These are phyloP conservation scores for Monascus ruber DNA, from an alignment of 2,329 filamentous ascomycete genomes.

Conservation along the genomic window DNA sequence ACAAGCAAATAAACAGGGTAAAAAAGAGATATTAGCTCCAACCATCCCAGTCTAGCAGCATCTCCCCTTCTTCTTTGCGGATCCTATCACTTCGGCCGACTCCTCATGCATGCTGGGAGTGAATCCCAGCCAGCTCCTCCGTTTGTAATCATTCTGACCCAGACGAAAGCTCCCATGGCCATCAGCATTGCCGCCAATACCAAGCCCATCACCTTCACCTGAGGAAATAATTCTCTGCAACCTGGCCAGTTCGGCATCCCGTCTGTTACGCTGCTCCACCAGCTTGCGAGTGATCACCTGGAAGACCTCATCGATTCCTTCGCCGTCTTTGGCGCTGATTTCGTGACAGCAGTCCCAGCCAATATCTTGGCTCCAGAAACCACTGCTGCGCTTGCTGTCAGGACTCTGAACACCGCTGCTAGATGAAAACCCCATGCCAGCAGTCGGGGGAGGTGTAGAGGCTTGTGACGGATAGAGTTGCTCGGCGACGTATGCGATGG, in stretches of 20 bases:
- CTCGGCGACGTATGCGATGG: constrained; percentile 90
- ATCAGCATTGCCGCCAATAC: constrained; percentile 41
- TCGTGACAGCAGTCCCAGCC: constrained; percentile 98
- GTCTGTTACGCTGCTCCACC: constrained; percentile 55
- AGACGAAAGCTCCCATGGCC: constrained; percentile 49
- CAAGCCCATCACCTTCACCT: constrained; percentile 27
- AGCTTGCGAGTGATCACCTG: constrained; percentile 77
- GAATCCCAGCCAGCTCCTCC: constrained; percentile 56
- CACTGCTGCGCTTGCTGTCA: constrained; percentile 37
- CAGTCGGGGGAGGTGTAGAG: constrained; percentile 57
- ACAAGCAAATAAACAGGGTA: not conserved
- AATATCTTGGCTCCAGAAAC: constrained; percentile 73
- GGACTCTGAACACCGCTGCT: constrained; percentile 19
- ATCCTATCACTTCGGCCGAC: constrained; percentile 15
- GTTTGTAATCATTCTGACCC: constrained; percentile 45
- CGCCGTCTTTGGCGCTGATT: constrained; percentile 84
- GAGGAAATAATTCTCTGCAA: constrained; percentile 35
- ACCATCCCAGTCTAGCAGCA: constrained; percentile 20
- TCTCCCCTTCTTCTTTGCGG: constrained; percentile 22
- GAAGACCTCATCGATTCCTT: constrained; percentile 95
- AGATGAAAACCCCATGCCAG: constrained; percentile 24
- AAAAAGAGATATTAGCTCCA: constrained; percentile 12
- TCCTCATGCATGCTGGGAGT: constrained; percentile 34
- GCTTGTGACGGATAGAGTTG: constrained; percentile 64
- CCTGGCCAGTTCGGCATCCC: constrained; percentile 37